Evolutionary conservation across 176 grass and related monocot species (phyloP).

Genomic region (Musa acuminata): DNA sequence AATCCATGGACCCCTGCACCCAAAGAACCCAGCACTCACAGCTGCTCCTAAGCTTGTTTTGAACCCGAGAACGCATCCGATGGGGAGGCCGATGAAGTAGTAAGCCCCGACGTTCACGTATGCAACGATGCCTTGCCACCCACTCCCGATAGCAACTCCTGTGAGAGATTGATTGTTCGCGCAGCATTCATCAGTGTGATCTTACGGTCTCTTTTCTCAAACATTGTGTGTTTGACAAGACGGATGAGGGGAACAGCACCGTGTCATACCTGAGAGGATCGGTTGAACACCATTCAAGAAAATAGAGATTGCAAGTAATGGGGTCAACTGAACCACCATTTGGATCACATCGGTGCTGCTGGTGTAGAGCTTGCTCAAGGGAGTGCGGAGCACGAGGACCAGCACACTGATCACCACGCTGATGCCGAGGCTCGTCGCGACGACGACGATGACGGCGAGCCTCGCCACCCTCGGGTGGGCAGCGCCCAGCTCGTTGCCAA

Average conservation of each 20-base stretch:
- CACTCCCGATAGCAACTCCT: constrained; percentile 77
- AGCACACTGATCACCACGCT: constrained; percentile 45
- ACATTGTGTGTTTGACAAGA: no score
- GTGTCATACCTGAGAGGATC: constrained; percentile 55
- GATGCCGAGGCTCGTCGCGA: constrained; percentile 38
- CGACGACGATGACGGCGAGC: constrained; percentile 55
- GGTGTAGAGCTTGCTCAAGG: constrained; percentile 61
- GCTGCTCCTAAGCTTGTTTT: constrained; percentile 47
- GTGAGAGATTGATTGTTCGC: neutral
- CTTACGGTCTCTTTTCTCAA: no score
- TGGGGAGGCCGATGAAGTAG: constrained; percentile 63
- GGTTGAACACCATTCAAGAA: constrained; percentile 89
- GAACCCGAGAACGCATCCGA: constrained; percentile 62
- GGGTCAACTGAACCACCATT: constrained; percentile 36
- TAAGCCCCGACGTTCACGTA: constrained; percentile 75
- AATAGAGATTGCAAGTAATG: constrained; percentile 62
- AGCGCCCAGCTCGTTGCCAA: constrained; percentile 73
- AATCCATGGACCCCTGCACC: neutral
- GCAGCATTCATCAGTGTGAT: no score
- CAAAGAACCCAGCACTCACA: constrained; percentile 15
- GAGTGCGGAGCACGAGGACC: constrained; percentile 47
- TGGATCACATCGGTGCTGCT: constrained; percentile 36
- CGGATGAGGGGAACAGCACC: no score
- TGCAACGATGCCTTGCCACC: constrained; percentile 73
- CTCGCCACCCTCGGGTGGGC: constrained; percentile 50